Evolutionary conservation across 1,284 basidiomycete genomes (phyloP).

Genomic region (Sparassis latifolia): DNA sequence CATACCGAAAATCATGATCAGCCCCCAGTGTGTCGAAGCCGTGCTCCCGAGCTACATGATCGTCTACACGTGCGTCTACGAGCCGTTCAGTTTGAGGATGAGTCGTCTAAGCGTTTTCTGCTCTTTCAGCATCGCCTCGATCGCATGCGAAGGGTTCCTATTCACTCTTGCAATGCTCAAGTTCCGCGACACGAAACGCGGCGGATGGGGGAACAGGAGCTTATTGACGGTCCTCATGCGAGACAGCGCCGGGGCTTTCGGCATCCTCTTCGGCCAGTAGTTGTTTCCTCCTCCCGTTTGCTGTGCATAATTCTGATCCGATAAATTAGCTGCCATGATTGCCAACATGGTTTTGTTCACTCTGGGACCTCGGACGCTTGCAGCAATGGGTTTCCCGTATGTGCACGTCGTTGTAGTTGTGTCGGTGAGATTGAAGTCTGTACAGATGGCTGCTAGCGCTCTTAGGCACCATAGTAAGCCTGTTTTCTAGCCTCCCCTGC

Average conservation of each 20-base stretch:
- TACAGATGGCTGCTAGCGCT: slow-evolving; percentile 21
- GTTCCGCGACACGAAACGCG: slow-evolving; percentile 22
- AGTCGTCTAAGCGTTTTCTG: neutral
- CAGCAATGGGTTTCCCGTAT: slow-evolving; percentile 21
- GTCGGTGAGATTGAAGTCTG: neutral
- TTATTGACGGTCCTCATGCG: slow-evolving; percentile 29
- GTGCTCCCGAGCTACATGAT: slow-evolving; percentile 22
- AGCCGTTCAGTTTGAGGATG: neutral
- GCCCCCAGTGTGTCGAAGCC: slow-evolving; percentile 18
- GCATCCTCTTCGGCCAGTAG: slow-evolving; percentile 20
- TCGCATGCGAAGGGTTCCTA: slow-evolving; percentile 30
- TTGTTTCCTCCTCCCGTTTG: neutral
- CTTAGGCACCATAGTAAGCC: slow-evolving; percentile 18
- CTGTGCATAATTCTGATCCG: neutral
- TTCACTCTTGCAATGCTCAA: slow-evolving; percentile 29
- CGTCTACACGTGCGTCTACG: slow-evolving; percentile 22
- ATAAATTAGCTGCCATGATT: slow-evolving; percentile 17
- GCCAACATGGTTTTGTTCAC: slow-evolving; percentile 23
- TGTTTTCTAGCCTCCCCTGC: too few relatives aligned
- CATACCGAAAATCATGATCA: slow-evolving; percentile 21
- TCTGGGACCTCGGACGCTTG: slow-evolving; percentile 18
- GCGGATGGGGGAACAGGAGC: slow-evolving; percentile 25
- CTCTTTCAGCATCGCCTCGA: slow-evolving; percentile 24
- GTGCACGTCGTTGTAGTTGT: neutral
- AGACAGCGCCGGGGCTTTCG: slow-evolving; percentile 28